These are phyloP conservation scores for Botrytis elliptica DNA, from an alignment of 2,329 filamentous ascomycete genomes.

Conservation along the genomic window DNA sequence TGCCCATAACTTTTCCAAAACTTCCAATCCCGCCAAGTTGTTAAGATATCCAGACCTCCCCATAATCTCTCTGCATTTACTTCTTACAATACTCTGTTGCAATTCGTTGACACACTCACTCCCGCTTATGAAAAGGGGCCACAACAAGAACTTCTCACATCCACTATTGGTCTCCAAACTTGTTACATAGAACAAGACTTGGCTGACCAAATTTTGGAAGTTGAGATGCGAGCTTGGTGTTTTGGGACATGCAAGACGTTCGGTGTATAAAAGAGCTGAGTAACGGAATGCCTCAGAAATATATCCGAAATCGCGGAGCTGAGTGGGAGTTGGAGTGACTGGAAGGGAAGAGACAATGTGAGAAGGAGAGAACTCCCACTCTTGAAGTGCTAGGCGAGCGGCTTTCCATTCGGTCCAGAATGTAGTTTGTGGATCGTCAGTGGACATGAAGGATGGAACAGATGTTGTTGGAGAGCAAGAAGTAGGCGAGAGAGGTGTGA, in stretches of 20 bases:
- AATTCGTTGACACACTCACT: slow-evolving; percentile 82
- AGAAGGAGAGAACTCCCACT: slow-evolving; percentile 71
- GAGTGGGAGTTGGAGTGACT: slow-evolving; percentile 52
- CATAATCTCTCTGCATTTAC: slow-evolving; percentile 82
- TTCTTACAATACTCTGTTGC: slow-evolving; percentile 75
- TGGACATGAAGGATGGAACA: neutral
- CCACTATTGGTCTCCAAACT: slow-evolving; percentile 69
- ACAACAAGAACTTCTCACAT: slow-evolving; percentile 85
- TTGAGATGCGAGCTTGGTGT: slow-evolving; percentile 70
- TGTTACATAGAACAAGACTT: slow-evolving; percentile 80
- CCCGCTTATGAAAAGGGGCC: slow-evolving; percentile 88
- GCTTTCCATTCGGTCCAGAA: slow-evolving; percentile 90
- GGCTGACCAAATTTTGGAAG: slow-evolving; percentile 79
- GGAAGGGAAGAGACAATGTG: slow-evolving; percentile 53
- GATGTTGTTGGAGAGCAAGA: slow-evolving; percentile 33
- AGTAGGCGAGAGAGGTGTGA: slow-evolving; percentile 38
- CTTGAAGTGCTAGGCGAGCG: slow-evolving; percentile 70
- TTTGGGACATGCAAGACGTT: slow-evolving; percentile 77
- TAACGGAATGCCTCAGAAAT: slow-evolving; percentile 91
- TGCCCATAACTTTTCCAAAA: slow-evolving; percentile 80
- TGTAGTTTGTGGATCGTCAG: slow-evolving; percentile 59
- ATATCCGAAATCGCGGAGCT: slow-evolving; percentile 72
- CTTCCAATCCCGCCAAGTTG: slow-evolving; percentile 80
- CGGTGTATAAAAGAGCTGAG: slow-evolving; percentile 83
- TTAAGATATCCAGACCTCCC: slow-evolving; percentile 89